These are phyloP conservation scores for Phytophthora melonis DNA, from an alignment of 352 stramenopile genomes.

Conservation along the genomic window DNA sequence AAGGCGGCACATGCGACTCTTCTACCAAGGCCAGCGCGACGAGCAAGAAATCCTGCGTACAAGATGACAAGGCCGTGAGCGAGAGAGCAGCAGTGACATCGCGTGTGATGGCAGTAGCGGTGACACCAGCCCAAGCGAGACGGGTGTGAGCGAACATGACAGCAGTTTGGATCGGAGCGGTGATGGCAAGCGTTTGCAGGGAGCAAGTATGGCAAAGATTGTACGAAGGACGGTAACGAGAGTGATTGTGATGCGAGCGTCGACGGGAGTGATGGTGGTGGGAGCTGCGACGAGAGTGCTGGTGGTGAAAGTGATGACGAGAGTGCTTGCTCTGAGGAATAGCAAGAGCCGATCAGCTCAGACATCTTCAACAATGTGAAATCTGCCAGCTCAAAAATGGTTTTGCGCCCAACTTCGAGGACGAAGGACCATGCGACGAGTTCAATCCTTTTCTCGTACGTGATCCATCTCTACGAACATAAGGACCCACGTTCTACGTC, in stretches of 20 bases:
- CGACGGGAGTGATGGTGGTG: neutral
- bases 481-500: neutral
- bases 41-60: neutral
- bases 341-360: neutral
- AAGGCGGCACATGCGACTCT: neutral
- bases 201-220: neutral
- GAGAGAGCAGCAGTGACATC: neutral
- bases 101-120: neutral
- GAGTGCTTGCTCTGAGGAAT: neutral
- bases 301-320: neutral
- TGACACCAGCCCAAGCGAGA: neutral
- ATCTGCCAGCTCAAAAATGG: neutral
- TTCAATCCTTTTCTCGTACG: neutral
- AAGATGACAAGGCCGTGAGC: neutral
- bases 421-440: neutral
- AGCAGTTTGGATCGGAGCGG: neutral
- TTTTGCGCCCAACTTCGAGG: neutral
- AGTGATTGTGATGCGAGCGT: too few relatives aligned
- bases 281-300: neutral
- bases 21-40: neutral
- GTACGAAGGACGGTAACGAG: neutral
- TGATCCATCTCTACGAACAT: neutral
- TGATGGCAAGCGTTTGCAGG: neutral
- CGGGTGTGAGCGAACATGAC: neutral
- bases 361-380: neutral